Percentiles rank a stretch among this genome's conserved stretches.
phyloP scores from a whole-genome alignment of 2,329 filamentous ascomycete genomes.

The Lachnellula cervina region DNA sequence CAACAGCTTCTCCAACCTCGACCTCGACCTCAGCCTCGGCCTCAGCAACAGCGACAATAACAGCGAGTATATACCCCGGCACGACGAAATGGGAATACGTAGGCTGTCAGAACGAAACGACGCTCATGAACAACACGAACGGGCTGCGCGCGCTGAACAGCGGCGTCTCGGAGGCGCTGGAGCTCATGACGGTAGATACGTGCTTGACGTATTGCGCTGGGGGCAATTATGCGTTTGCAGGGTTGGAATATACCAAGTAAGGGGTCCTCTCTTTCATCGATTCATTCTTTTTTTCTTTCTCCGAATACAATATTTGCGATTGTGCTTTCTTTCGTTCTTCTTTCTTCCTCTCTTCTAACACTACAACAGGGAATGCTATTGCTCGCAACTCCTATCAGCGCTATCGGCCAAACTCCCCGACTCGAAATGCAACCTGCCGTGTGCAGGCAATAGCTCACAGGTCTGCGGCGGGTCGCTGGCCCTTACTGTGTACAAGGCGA shows the following conservation, averaged over 20 bases:
- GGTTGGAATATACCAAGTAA: slow-evolving; percentile 28
- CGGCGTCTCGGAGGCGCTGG: slow-evolving; percentile 13
- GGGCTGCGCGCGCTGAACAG: slow-evolving; percentile 19
- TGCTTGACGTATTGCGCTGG: slow-evolving; percentile 22
- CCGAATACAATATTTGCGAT: neutral
- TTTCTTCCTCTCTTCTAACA: neutral
- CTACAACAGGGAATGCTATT: slow-evolving; percentile 53
- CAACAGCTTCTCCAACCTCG: neutral
- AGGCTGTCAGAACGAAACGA: slow-evolving; percentile 39
- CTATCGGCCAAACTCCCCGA: slow-evolving; percentile 45
- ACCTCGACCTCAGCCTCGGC: too few relatives aligned
- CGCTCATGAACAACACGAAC: slow-evolving; percentile 17
- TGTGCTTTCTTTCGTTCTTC: too few relatives aligned
- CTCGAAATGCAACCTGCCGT: slow-evolving; percentile 45
- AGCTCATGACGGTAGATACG: slow-evolving; percentile 22
- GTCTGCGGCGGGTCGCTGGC: slow-evolving; percentile 51
- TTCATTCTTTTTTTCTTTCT: neutral
- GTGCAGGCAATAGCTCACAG: slow-evolving; percentile 47
- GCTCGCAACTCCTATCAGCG: slow-evolving; percentile 44
- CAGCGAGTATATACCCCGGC: slow-evolving; percentile 14
- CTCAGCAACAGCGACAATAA: slow-evolving; percentile 4
- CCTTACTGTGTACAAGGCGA: slow-evolving; percentile 40
- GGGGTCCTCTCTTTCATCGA: neutral
- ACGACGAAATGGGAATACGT: slow-evolving; percentile 26
- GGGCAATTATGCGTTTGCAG: slow-evolving; percentile 20